Conservation (phyloP, 345 rosid genomes). For the Salix viminalis region DNA sequence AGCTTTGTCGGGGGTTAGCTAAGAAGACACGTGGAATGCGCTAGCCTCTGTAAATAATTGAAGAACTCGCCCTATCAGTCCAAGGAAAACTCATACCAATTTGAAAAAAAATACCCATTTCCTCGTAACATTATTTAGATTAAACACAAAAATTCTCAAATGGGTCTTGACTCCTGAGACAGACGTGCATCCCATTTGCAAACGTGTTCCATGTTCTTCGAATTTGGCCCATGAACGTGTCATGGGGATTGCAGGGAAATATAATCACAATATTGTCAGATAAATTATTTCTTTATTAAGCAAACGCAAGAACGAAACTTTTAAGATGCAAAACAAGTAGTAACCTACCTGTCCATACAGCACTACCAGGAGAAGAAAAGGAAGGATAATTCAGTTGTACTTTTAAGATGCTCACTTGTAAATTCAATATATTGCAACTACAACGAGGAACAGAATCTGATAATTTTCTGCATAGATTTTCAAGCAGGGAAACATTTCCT, state of each 20-base stretch:
- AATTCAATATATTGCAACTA: not conserved
- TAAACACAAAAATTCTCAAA: not conserved
- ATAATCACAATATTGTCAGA: not conserved
- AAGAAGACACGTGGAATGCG: not conserved
- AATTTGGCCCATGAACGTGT: not conserved
- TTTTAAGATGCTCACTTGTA: not conserved
- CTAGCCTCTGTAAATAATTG: not conserved
- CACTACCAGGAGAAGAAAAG: not conserved
- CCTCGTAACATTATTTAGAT: not conserved
- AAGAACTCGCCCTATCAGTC: not conserved
- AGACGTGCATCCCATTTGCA: constrained; percentile 48
- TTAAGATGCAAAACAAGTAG: not conserved
- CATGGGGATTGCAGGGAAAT: not conserved
- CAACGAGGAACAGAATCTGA: not conserved
- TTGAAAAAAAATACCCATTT: not conserved
- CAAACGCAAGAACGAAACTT: constrained; percentile 11
- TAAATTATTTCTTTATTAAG: constrained; percentile 13
- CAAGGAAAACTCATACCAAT: not conserved
- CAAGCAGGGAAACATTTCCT: not conserved
- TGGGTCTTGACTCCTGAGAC: constrained; percentile 2
- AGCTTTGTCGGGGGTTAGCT: constrained; percentile 36
- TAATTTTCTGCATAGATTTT: not conserved
- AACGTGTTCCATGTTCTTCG: constrained; percentile 4
- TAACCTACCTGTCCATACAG: not conserved
- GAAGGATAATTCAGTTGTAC: too few species aligned